Evolutionary conservation across 768 basidiomycete species (phyloP).

Genomic region (Amyloporia xantha): DNA sequence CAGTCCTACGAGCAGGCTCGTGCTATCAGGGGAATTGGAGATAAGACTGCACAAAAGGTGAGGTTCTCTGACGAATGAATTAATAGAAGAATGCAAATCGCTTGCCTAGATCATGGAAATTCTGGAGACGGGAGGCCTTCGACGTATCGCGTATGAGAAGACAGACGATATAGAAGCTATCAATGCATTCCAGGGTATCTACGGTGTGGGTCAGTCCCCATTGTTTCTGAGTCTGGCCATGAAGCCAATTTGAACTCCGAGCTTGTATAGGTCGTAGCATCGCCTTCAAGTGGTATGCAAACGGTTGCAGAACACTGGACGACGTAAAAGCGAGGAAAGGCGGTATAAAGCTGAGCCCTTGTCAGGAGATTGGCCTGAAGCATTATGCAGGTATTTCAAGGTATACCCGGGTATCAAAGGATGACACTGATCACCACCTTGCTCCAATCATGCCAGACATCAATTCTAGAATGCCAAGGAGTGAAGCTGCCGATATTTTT

Average conservation of each 20-base stretch:
- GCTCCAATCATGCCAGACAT: slow-evolving; percentile 46
- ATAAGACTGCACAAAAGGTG: slow-evolving; percentile 73
- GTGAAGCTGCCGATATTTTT: slow-evolving; percentile 71
- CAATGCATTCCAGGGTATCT: slow-evolving; percentile 68
- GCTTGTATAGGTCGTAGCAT: slow-evolving; percentile 45
- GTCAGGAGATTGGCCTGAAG: slow-evolving; percentile 60
- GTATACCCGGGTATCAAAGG: no score
- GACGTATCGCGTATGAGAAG: slow-evolving; percentile 58
- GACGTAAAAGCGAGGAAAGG: slow-evolving; percentile 58
- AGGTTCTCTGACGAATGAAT: slow-evolving; percentile 4
- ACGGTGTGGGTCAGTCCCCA: slow-evolving; percentile 65
- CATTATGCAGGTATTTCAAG: slow-evolving; percentile 57
- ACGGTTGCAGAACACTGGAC: slow-evolving; percentile 72
- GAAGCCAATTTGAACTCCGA: background rate
- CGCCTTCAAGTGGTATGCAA: slow-evolving; percentile 68
- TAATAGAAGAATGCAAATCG: background rate
- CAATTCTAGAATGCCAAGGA: slow-evolving; percentile 77
- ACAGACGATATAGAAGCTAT: slow-evolving; percentile 56
- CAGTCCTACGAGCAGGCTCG: slow-evolving; percentile 51
- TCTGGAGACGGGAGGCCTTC: slow-evolving; percentile 62
- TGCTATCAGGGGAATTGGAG: slow-evolving; percentile 54
- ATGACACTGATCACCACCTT: background rate
- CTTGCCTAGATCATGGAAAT: slow-evolving; percentile 82
- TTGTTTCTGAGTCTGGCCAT: slow-evolving; percentile 4
- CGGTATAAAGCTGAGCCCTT: slow-evolving; percentile 52